phyloP scores from a whole-genome alignment of 2,329 filamentous ascomycete genomes.

The Neofusicoccum sp. region DNA sequence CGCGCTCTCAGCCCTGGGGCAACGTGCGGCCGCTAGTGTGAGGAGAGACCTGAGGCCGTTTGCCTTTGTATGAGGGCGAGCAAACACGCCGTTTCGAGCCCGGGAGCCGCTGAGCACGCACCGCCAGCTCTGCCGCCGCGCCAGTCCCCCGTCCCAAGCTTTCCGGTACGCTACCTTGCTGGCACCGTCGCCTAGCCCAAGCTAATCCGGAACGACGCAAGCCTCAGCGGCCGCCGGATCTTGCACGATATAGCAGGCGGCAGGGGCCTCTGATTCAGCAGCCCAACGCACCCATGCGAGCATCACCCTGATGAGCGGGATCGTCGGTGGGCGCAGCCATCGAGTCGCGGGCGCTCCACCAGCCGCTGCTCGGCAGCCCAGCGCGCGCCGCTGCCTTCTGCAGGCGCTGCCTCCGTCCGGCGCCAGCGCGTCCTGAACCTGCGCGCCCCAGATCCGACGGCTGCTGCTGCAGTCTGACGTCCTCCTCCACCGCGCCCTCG shows the following conservation, averaged over 20 bases:
- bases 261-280: conserved; percentile 10
- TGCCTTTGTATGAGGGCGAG: conserved; percentile 1
- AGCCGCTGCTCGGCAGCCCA: neutral
- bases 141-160: conserved; percentile 2
- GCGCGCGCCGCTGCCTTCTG: neutral
- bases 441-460: conserved; percentile 9
- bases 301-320: conserved; percentile 20
- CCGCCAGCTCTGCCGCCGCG: neutral
- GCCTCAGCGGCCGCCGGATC: conserved; percentile 7
- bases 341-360: conserved; percentile 9
- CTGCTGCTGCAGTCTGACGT: conserved; percentile 11
- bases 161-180: conserved; percentile 18
- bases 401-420: conserved; percentile 3
- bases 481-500: neutral
- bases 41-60: neutral
- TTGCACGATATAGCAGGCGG: neutral
- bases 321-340: conserved; percentile 19
- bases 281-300: conserved; percentile 7
- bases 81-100: conserved; percentile 15
- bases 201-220: conserved; percentile 12
- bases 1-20: conserved; percentile 3
- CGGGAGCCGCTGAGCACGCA: neutral
- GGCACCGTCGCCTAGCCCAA: neutral
- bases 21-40: conserved; percentile 20
- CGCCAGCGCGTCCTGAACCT: neutral